Evolutionary conservation across 169 alveolate species (phyloP).

Genomic region (Theileria sp.): DNA sequence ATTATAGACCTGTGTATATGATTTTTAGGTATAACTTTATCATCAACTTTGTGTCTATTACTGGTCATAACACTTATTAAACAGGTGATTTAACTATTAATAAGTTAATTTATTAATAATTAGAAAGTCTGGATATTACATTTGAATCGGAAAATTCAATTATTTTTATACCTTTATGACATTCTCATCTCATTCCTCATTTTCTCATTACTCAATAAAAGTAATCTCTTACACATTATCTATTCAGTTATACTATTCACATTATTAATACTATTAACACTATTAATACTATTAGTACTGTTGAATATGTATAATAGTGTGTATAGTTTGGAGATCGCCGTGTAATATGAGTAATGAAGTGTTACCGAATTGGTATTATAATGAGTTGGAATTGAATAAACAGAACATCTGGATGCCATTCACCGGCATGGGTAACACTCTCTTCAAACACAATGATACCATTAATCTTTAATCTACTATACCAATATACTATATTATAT

Average conservation of each 20-base stretch:
- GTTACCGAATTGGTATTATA: slow-evolving; percentile 10
- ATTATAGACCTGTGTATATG: neutral
- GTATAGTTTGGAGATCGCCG: slow-evolving; percentile 54
- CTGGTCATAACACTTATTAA: slow-evolving; percentile 14
- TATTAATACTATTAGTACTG: neutral
- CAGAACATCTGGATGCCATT: slow-evolving; percentile 61
- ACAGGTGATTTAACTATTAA: slow-evolving; percentile 1
- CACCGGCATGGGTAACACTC: slow-evolving; percentile 39
- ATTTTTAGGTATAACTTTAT: slow-evolving; percentile 36
- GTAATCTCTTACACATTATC: neutral
- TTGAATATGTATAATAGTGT: too few relatives aligned
- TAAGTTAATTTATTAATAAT: neutral
- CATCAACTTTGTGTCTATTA: slow-evolving; percentile 22
- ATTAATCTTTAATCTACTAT: neutral
- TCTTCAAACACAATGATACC: neutral
- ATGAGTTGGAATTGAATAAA: slow-evolving; percentile 1
- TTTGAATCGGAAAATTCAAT: slow-evolving; percentile 4
- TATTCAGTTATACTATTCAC: neutral
- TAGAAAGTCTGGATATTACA: slow-evolving; percentile 38
- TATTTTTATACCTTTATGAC: slow-evolving; percentile 29
- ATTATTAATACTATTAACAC: neutral
- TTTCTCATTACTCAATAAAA: slow-evolving; percentile 23
- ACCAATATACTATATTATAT: neutral
- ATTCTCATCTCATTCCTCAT: slow-evolving; percentile 16
- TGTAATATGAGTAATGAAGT: slow-evolving; percentile 9